These are phyloP conservation scores for Kappamyces sp. DNA, from an alignment of 192 early-diverging fungal genomes.

Conservation along the genomic window DNA sequence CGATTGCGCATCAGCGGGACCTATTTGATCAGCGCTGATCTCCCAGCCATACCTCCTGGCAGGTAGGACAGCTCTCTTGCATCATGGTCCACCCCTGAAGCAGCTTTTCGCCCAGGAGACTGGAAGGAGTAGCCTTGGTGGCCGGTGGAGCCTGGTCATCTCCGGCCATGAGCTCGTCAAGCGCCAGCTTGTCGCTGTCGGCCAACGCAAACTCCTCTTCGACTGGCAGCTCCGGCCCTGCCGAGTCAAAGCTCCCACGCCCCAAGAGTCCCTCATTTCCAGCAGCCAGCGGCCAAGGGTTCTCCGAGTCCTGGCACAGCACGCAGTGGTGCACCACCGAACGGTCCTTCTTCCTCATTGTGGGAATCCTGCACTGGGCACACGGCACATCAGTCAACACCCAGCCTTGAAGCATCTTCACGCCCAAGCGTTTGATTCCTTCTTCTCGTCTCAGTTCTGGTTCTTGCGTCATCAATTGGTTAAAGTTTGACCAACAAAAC, in stretches of 20 bases:
- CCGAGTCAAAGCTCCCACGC: not conserved
- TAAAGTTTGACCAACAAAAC: not conserved
- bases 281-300: not conserved
- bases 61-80: constrained; percentile 15
- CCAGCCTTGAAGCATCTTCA: constrained; percentile 1
- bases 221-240: not conserved
- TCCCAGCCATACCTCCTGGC: not conserved
- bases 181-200: not conserved
- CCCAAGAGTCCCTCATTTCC: not conserved
- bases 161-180: not conserved
- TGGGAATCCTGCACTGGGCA: constrained; percentile 1
- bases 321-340: not conserved
- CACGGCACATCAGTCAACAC: constrained; percentile 5
- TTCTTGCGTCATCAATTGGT: constrained; percentile 2
- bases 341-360: not conserved
- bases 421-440: constrained; percentile 5
- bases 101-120: constrained; percentile 6
- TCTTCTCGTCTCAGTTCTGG: not conserved
- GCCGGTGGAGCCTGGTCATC: not conserved
- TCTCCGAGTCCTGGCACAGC: not conserved
- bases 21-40: too few relatives aligned
- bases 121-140: not conserved
- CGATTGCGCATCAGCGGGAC: too few relatives aligned
- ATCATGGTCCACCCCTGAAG: constrained; percentile 14
- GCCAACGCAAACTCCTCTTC: too few relatives aligned